Evolutionary conservation across 768 basidiomycete genomes (phyloP).

Genomic region (Termitomyces eurrhizus): DNA sequence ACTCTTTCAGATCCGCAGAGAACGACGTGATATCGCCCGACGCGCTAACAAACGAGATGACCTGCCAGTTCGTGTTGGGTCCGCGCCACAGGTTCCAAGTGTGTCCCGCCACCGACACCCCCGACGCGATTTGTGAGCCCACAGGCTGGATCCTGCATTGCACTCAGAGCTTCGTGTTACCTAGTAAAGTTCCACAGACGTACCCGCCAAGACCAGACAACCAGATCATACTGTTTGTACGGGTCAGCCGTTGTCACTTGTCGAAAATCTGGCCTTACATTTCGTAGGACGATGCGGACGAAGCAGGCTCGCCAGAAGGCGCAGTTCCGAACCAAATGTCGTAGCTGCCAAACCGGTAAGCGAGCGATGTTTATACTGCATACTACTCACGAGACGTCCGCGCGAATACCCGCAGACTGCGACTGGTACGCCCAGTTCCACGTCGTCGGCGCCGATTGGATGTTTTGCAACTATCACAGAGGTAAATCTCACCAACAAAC

Average conservation of each 20-base stretch:
- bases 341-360: conserved; percentile 27
- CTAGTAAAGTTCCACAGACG: conserved; percentile 2
- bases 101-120: conserved; percentile 40
- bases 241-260: neutral
- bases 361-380: neutral
- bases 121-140: conserved; percentile 42
- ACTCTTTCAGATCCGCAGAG: conserved; percentile 47
- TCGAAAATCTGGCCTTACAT: conserved; percentile 31
- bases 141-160: conserved; percentile 47
- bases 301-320: conserved; percentile 40
- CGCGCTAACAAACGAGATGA: conserved; percentile 50
- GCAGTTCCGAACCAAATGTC: conserved; percentile 52
- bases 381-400: conserved; percentile 44
- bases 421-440: conserved; percentile 50
- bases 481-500: neutral
- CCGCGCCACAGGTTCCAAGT: conserved; percentile 57
- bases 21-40: conserved; percentile 47
- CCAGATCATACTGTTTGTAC: conserved; percentile 51
- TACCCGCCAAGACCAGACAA: conserved; percentile 54
- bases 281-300: conserved; percentile 45
- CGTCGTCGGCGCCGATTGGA: conserved; percentile 42
- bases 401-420: conserved; percentile 41
- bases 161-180: neutral
- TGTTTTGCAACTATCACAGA: conserved; percentile 26
- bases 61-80: conserved; percentile 51